These are phyloP conservation scores for Entomortierella beljakovae DNA, from an alignment of 192 early-diverging fungal genomes.

Conservation along the genomic window DNA sequence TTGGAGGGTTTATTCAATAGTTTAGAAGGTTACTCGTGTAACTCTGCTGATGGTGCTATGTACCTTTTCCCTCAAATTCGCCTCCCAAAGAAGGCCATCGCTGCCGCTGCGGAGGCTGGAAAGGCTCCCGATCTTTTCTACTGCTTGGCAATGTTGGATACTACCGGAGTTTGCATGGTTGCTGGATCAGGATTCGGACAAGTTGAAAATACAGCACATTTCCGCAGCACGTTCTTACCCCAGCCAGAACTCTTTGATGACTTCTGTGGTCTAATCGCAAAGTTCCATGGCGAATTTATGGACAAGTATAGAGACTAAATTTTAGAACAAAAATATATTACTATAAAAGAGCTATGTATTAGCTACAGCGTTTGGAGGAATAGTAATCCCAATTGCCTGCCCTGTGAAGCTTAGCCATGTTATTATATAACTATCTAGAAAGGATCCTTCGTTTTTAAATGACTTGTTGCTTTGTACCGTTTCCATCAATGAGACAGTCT, in stretches of 20 bases:
- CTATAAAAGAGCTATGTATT: background rate
- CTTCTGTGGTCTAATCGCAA: slow-evolving; percentile 79
- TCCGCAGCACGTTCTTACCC: slow-evolving; percentile 96
- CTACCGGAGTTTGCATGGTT: slow-evolving; percentile 96
- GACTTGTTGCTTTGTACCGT: slow-evolving; percentile 24
- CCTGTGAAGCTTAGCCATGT: slow-evolving; percentile 51
- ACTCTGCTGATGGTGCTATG: slow-evolving; percentile 94
- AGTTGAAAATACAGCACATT: slow-evolving; percentile 89
- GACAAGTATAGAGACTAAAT: slow-evolving; percentile 67
- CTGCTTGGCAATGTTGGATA: slow-evolving; percentile 91
- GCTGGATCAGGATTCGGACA: slow-evolving; percentile 96
- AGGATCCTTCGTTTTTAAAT: background rate
- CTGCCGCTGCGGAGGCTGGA: slow-evolving; percentile 72
- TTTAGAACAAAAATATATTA: background rate
- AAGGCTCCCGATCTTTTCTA: slow-evolving; percentile 89
- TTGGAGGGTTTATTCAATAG: slow-evolving; percentile 82
- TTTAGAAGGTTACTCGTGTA: slow-evolving; percentile 87
- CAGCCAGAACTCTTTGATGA: slow-evolving; percentile 92
- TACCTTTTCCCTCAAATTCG: slow-evolving; percentile 92
- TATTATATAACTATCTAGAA: slow-evolving; percentile 27
- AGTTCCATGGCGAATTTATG: slow-evolving; percentile 88
- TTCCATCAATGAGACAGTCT: slow-evolving; percentile 65
- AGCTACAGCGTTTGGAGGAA: slow-evolving; percentile 1
- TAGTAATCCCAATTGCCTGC: slow-evolving; percentile 34
- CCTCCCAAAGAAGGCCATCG: slow-evolving; percentile 81